Conservation (phyloP, 192 early-diverging fungal species). For the Bifiguratus adelaidae region DNA sequence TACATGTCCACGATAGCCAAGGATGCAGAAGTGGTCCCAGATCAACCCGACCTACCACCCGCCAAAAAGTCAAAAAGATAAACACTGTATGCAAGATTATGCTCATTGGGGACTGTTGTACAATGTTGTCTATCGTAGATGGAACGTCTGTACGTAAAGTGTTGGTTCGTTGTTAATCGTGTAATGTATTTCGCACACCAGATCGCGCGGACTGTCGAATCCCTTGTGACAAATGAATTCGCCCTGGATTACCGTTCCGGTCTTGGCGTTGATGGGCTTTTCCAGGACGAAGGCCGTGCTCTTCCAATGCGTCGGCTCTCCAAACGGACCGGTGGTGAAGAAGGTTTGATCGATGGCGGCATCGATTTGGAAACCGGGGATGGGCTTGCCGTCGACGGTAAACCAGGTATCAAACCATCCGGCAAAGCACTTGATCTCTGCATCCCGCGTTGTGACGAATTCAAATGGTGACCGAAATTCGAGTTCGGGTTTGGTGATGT, state of each 20-base stretch:
- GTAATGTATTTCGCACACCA: constrained; percentile 52
- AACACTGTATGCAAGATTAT: too few relatives aligned
- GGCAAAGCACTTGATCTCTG: constrained; percentile 63
- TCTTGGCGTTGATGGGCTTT: constrained; percentile 4
- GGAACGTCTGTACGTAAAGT: constrained; percentile 2
- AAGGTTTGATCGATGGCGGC: constrained; percentile 6
- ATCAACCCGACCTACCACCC: too few relatives aligned
- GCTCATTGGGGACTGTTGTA: constrained; percentile 2
- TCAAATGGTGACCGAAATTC: constrained; percentile 66
- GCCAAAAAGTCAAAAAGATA: too few relatives aligned
- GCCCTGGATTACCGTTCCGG: constrained; percentile 17
- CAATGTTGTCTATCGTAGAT: constrained; percentile 10
- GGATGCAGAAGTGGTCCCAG: too few relatives aligned
- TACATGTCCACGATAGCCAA: too few relatives aligned
- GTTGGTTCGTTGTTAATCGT: not conserved
- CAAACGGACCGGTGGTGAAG: constrained; percentile 52
- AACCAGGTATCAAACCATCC: constrained; percentile 96
- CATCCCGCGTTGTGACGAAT: constrained; percentile 47
- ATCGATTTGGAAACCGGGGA: constrained; percentile 23
- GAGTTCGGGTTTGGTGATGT: constrained; percentile 50
- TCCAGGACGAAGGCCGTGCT: constrained; percentile 78
- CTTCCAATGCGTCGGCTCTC: constrained; percentile 95
- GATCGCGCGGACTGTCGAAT: constrained; percentile 53
- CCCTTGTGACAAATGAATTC: constrained; percentile 56
- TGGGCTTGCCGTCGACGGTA: constrained; percentile 43